These are phyloP conservation scores for Quercus tomentella DNA, from an alignment of 331 rosid species.

Conservation along the genomic window DNA sequence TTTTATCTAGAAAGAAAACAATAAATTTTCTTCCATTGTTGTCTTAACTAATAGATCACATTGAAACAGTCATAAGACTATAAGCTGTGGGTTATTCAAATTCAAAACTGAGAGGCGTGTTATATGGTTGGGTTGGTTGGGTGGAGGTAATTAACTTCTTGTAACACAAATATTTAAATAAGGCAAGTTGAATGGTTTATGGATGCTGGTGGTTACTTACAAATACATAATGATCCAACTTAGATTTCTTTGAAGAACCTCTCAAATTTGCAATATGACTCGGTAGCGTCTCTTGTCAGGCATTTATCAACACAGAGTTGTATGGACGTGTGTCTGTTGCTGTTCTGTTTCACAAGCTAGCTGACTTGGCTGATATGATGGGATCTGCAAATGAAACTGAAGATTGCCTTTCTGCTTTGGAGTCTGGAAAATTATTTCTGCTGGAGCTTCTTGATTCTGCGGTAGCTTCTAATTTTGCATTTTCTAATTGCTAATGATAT, in stretches of 20 bases:
- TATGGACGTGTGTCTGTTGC: conserved; percentile 98
- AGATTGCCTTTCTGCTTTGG: conserved; percentile 45
- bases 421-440: conserved; percentile 77
- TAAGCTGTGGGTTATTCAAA: background rate
- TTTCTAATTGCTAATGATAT: conserved; percentile 3
- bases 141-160: background rate
- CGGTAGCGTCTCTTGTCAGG: conserved; percentile 40
- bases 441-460: conserved; percentile 83
- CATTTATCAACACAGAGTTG: conserved; percentile 89
- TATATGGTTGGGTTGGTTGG: background rate
- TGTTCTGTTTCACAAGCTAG: conserved; percentile 75
- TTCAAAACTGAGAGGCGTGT: background rate
- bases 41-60: background rate
- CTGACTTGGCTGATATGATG: conserved; percentile 43
- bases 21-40: no score
- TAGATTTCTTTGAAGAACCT: background rate
- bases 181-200: background rate
- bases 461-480: conserved; percentile 37
- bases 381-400: conserved; percentile 43
- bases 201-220: conserved; percentile 16
- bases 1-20: no score
- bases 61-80: background rate
- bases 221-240: background rate
- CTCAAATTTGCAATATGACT: background rate
- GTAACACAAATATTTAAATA: background rate